Evolutionary conservation across 169 alveolate species (phyloP).

Genomic region (Cystoisospora suis): DNA sequence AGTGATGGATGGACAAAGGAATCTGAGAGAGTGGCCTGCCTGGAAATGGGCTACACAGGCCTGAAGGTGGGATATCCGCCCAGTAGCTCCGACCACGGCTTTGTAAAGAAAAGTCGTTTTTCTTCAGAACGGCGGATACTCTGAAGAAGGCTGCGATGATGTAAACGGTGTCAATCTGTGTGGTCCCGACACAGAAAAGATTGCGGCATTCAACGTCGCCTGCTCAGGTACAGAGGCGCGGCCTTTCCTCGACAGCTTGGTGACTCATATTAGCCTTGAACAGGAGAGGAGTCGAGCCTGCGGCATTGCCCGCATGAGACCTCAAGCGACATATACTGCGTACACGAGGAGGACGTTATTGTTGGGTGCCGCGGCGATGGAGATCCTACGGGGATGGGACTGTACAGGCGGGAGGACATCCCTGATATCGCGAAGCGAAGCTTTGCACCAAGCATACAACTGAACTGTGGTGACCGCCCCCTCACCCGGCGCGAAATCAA

Average conservation of each 20-base stretch:
- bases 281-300: conserved; percentile 54
- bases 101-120: not conserved
- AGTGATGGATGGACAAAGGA: conserved; percentile 82
- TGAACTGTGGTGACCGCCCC: conserved; percentile 32
- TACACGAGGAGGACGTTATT: conserved; percentile 74
- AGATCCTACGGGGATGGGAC: conserved; percentile 76
- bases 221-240: conserved; percentile 78
- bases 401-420: conserved; percentile 41
- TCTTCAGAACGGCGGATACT: conserved; percentile 84
- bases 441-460: conserved; percentile 2
- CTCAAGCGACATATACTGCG: conserved; percentile 75
- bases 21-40: conserved; percentile 84
- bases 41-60: conserved; percentile 81
- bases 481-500: not conserved
- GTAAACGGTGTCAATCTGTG: conserved; percentile 86
- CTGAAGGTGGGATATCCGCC: conserved; percentile 13
- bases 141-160: conserved; percentile 80
- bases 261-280: not conserved
- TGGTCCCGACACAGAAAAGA: conserved; percentile 81
- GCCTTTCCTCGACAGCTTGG: not conserved
- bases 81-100: not conserved
- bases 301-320: conserved; percentile 74
- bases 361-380: conserved; percentile 76
- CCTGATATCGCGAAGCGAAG: conserved; percentile 15
- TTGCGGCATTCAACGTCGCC: conserved; percentile 81